phyloP scores from a whole-genome alignment of 768 basidiomycete genomes.

The Pleurotus tuber-regium region DNA sequence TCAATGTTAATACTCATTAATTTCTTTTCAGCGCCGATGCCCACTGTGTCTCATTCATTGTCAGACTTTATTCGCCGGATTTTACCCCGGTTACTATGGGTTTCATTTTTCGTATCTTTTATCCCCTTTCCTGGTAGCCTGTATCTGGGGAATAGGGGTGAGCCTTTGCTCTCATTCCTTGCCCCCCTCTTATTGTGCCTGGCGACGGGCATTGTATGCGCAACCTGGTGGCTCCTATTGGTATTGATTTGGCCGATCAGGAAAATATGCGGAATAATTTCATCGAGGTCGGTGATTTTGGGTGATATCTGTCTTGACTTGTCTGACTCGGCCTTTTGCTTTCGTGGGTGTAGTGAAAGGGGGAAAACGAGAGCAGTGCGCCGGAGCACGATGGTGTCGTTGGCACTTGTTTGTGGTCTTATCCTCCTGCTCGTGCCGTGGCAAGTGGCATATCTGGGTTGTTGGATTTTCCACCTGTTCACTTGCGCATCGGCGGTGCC shows the following conservation, averaged over 20 bases:
- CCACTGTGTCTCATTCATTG: conserved; percentile 50
- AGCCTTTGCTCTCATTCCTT: conserved; percentile 44
- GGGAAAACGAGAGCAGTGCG: conserved; percentile 36
- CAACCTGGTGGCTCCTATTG: conserved; percentile 55
- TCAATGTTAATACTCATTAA: background rate
- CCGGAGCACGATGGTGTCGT: conserved; percentile 52
- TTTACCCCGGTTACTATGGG: conserved; percentile 40
- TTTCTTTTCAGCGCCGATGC: conserved; percentile 35
- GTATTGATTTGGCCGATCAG: conserved; percentile 47
- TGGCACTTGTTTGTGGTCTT: conserved; percentile 57
- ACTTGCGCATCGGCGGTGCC: conserved; percentile 49
- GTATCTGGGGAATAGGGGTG: conserved; percentile 61
- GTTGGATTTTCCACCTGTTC: conserved; percentile 75
- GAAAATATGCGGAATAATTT: conserved; percentile 25
- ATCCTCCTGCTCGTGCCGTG: conserved; percentile 82
- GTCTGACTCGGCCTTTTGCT: background rate
- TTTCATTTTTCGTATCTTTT: conserved; percentile 44
- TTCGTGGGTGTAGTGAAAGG: background rate
- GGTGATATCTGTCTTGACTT: too few species aligned
- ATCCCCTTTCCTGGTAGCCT: conserved; percentile 55
- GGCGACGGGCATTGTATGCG: conserved; percentile 61
- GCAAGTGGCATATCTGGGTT: conserved; percentile 87
- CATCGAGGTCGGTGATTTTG: background rate
- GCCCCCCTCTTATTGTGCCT: conserved; percentile 57
- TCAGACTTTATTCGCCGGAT: conserved; percentile 34